These are phyloP conservation scores for Nicotiana tomentosiformis DNA, from an alignment of 257 asterid species.

Conservation along the genomic window DNA sequence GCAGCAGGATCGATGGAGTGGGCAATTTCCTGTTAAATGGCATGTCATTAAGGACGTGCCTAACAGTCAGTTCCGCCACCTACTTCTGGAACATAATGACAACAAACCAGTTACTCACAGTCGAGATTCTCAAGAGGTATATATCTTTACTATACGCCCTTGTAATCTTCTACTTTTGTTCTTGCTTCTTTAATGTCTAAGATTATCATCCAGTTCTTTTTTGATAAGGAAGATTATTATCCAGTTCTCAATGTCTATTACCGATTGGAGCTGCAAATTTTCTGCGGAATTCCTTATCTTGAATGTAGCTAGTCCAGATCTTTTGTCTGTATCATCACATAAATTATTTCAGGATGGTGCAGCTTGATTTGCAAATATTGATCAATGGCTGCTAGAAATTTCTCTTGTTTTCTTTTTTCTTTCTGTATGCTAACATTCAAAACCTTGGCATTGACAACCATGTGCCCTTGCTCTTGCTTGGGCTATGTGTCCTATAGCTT, in stretches of 20 bases:
- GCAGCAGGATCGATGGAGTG: constrained; percentile 99
- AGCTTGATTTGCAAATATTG: not conserved
- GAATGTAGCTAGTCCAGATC: constrained; percentile 2
- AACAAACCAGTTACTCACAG: constrained; percentile 99
- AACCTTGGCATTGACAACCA: not conserved
- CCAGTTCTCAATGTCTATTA: not conserved
- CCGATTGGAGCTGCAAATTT: not conserved
- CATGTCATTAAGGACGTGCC: constrained; percentile 90
- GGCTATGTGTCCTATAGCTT: not conserved
- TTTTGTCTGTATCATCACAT: not conserved
- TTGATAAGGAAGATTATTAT: not conserved
- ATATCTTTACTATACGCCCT: constrained; percentile 8
- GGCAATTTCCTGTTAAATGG: constrained; percentile 98
- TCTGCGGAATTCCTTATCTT: not conserved
- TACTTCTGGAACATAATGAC: constrained; percentile 88
- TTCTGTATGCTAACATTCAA: constrained; percentile 3
- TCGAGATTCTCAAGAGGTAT: constrained; percentile 98
- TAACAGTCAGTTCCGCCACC: constrained; percentile 89
- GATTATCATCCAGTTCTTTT: not conserved
- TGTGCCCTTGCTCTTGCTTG: not conserved
- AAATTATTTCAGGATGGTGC: not conserved
- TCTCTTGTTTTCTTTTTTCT: not conserved
- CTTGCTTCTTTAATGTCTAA: not conserved
- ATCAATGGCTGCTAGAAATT: not conserved
- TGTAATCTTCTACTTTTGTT: constrained; percentile 9